Percentiles rank a stretch among this genome's conserved stretches.
phyloP scores from a whole-genome alignment of 768 basidiomycete species.

The Rubroboletus pulcherrimus region DNA sequence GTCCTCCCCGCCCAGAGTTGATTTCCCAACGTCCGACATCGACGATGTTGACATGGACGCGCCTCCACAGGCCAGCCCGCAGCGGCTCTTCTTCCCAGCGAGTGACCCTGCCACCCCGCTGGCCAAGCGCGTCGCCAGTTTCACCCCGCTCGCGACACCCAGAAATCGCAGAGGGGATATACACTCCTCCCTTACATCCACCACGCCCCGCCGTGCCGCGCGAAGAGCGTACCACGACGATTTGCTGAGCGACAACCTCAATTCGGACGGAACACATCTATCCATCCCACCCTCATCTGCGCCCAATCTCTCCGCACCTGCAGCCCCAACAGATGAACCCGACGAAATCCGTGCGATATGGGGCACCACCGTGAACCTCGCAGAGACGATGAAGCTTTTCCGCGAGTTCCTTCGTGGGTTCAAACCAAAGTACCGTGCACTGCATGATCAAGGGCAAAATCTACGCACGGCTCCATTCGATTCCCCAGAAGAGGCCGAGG shows the following conservation, averaged over 20 bases:
- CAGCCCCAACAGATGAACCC: conserved; percentile 62
- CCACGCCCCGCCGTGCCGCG: conserved; percentile 21
- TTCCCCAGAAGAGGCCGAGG: conserved; percentile 65
- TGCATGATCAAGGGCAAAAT: conserved; percentile 64
- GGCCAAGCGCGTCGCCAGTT: conserved; percentile 34
- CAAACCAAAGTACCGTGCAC: conserved; percentile 84
- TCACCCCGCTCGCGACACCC: conserved; percentile 40
- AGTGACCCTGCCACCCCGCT: conserved; percentile 43
- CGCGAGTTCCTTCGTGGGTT: conserved; percentile 86
- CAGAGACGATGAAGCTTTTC: conserved; percentile 89
- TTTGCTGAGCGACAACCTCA: conserved; percentile 34
- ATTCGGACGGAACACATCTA: conserved; percentile 57
- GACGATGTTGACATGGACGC: conserved; percentile 56
- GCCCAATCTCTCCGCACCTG: conserved; percentile 56
- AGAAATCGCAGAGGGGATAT: conserved; percentile 35
- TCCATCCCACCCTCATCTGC: conserved; percentile 56
- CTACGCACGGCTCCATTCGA: conserved; percentile 46
- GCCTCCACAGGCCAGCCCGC: conserved; percentile 17
- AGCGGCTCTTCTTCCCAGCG: conserved; percentile 29
- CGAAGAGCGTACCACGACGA: conserved; percentile 22
- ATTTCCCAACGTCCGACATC: conserved; percentile 59
- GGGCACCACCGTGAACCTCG: conserved; percentile 94
- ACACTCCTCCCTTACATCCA: conserved; percentile 33
- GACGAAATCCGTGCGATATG: conserved; percentile 91
- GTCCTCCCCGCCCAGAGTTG: conserved; percentile 63